A percentile compares a stretch with the other conserved stretches of the same genome.
Conservation (phyloP, 2,329 filamentous ascomycete species). For the Fonsecaea erecta region DNA sequence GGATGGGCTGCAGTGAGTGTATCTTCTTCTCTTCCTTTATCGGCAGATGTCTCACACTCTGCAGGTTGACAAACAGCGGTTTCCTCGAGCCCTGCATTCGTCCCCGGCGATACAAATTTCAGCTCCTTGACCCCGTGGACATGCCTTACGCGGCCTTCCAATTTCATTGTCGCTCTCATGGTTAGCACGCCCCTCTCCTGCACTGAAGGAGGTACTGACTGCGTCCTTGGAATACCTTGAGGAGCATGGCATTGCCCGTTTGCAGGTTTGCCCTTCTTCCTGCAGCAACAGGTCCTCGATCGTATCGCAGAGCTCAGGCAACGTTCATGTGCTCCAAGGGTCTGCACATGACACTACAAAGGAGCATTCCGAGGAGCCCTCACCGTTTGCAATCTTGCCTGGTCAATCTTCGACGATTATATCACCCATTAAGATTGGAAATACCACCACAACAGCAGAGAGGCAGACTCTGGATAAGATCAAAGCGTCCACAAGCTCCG, state of each 20-base stretch:
- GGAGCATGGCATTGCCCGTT: conserved; percentile 7
- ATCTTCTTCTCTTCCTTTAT: not conserved
- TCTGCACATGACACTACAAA: not conserved
- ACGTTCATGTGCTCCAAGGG: not conserved
- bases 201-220: not conserved
- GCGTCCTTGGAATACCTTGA: conserved; percentile 18
- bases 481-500: not conserved
- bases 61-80: conserved; percentile 33
- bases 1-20: conserved; percentile 27
- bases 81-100: conserved; percentile 32
- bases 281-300: conserved; percentile 18
- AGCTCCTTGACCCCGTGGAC: conserved; percentile 55
- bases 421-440: not conserved
- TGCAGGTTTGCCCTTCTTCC: not conserved
- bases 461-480: not conserved
- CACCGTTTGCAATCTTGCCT: conserved; percentile 1
- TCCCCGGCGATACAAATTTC: conserved; percentile 50
- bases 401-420: not conserved
- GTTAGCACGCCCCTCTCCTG: conserved; percentile 16
- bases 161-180: conserved; percentile 33
- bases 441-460: not conserved
- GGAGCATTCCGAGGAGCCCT: not conserved
- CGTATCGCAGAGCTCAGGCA: conserved; percentile 12
- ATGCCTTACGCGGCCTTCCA: conserved; percentile 54
- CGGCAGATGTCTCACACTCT: not conserved